phyloP scores from a whole-genome alignment of 768 basidiomycete genomes.

The Boletus reticuloceps region DNA sequence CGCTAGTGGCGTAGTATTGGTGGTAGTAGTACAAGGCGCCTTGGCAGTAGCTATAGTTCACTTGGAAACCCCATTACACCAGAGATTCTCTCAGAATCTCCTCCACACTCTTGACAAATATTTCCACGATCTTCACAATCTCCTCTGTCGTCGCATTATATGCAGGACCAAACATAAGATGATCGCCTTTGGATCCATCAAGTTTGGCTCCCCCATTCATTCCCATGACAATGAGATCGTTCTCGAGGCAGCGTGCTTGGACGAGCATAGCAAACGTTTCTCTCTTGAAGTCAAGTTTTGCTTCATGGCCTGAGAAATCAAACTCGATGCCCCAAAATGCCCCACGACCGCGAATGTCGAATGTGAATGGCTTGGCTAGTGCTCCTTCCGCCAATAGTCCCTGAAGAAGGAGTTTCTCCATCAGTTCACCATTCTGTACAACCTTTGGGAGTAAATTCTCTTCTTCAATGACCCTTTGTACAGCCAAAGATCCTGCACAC shows the following conservation, averaged over 20 bases:
- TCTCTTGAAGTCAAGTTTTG: conserved; percentile 48
- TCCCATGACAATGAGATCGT: conserved; percentile 70
- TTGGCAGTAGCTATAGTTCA: too few species aligned
- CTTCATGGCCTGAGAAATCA: conserved; percentile 52
- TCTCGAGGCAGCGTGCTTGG: conserved; percentile 66
- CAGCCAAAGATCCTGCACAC: conserved; percentile 79
- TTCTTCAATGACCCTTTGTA: conserved; percentile 66
- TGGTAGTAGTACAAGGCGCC: too few species aligned
- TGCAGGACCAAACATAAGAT: conserved; percentile 73
- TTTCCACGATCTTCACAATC: conserved; percentile 62
- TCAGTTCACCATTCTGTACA: conserved; percentile 55
- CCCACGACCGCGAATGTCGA: conserved; percentile 82
- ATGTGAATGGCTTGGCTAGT: conserved; percentile 62
- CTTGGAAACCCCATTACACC: not conserved
- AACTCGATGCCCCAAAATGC: conserved; percentile 86
- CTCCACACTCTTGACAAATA: conserved; percentile 66
- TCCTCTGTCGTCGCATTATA: conserved; percentile 74
- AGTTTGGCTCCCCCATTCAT: conserved; percentile 67
- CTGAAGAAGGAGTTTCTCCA: conserved; percentile 53
- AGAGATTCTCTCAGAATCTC: conserved; percentile 49
- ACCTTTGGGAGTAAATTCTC: conserved; percentile 72
- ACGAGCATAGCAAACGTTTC: conserved; percentile 62
- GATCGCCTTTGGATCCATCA: conserved; percentile 71
- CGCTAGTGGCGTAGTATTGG: conserved; percentile 6
- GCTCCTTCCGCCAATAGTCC: conserved; percentile 55